Conservation (phyloP, 169 alveolate genomes). For the Plasmodium sp. region DNA sequence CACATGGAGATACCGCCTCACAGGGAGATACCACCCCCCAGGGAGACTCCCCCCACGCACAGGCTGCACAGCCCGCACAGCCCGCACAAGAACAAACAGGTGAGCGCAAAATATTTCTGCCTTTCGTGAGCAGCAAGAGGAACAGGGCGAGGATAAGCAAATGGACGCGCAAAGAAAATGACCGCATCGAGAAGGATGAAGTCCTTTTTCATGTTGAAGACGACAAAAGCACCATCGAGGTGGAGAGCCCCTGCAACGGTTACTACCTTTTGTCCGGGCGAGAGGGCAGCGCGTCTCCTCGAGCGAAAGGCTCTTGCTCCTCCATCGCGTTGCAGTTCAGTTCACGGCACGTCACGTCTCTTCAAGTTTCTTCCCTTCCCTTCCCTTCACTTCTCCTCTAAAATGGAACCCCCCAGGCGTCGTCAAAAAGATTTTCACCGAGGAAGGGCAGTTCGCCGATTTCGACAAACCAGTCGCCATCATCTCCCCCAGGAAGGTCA, state of each 20-base stretch:
- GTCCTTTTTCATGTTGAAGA: slow-evolving; percentile 51
- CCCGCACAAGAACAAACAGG: neutral
- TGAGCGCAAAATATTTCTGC: slow-evolving; percentile 29
- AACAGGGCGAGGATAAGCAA: slow-evolving; percentile 34
- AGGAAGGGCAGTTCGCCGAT: slow-evolving; percentile 63
- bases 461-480: slow-evolving; percentile 59
- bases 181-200: slow-evolving; percentile 20
- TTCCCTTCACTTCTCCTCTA: neutral
- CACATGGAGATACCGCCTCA: neutral
- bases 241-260: slow-evolving; percentile 64
- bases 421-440: slow-evolving; percentile 19
- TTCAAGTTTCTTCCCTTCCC: neutral
- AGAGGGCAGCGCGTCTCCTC: neutral
- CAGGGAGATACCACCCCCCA: neutral
- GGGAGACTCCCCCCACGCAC: neutral
- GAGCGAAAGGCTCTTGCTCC: too few species aligned
- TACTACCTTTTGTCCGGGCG: neutral
- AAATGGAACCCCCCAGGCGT: slow-evolving; percentile 6
- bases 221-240: slow-evolving; percentile 68
- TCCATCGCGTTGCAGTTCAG: neutral
- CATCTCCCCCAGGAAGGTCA: slow-evolving; percentile 19
- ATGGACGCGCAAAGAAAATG: slow-evolving; percentile 62
- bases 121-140: slow-evolving; percentile 21
- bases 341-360: too few species aligned
- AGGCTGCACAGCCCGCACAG: neutral